These are phyloP conservation scores for Breynia disticha DNA, from an alignment of 441 rosid species.

Conservation along the genomic window DNA sequence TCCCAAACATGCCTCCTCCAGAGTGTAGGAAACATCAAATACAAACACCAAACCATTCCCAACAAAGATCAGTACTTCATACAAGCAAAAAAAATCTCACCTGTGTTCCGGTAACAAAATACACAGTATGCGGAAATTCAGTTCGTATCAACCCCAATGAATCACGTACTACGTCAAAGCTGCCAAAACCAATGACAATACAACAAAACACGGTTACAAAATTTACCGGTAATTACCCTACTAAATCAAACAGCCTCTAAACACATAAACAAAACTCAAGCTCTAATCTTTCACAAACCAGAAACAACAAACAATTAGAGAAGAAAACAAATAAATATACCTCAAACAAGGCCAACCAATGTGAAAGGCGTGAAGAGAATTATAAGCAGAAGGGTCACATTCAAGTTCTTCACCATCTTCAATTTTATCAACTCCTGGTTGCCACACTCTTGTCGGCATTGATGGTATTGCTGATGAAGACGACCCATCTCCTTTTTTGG, in stretches of 20 bases:
- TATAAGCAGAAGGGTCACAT: constrained; percentile 84
- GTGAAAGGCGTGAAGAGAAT: constrained; percentile 83
- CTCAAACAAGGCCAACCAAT: constrained; percentile 97
- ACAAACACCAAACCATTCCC: too few relatives aligned
- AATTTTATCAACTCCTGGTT: constrained; percentile 90
- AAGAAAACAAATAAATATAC: constrained; percentile 13
- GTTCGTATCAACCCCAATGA: constrained; percentile 74
- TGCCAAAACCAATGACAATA: constrained; percentile 20
- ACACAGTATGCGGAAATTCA: constrained; percentile 77
- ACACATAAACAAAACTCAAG: too few relatives aligned
- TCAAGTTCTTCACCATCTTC: constrained; percentile 97
- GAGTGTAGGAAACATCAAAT: too few relatives aligned
- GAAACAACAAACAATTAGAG: background rate
- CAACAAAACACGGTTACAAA: too few relatives aligned
- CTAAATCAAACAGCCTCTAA: too few relatives aligned
- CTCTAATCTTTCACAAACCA: background rate
- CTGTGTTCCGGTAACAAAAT: constrained; percentile 90
- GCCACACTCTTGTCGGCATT: constrained; percentile 83
- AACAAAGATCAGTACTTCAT: too few relatives aligned
- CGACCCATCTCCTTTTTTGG: constrained; percentile 47
- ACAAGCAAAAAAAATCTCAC: constrained; percentile 31
- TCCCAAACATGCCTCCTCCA: too few relatives aligned
- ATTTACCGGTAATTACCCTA: too few relatives aligned
- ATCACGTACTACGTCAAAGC: constrained; percentile 82
- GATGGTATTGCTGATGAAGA: constrained; percentile 44